phyloP scores from a whole-genome alignment of 192 early-diverging fungal species.

The Coemansia sp. region DNA sequence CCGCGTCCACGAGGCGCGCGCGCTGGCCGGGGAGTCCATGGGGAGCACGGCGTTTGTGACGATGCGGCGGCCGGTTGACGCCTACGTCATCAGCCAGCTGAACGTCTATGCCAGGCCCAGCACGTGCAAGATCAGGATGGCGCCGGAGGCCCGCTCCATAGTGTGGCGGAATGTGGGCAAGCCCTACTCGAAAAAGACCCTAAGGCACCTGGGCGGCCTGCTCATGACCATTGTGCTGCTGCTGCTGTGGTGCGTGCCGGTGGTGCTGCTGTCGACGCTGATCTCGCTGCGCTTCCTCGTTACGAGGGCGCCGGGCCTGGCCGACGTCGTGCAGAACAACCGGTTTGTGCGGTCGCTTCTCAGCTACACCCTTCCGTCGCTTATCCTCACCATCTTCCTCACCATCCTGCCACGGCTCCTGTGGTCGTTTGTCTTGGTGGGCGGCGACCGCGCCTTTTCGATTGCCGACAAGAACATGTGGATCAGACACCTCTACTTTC shows the following conservation, averaged over 20 bases:
- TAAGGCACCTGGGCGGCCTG: constrained; percentile 58
- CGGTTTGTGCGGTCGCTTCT: constrained; percentile 62
- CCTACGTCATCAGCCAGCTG: constrained; percentile 64
- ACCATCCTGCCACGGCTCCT: constrained; percentile 66
- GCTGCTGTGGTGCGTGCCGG: constrained; percentile 74
- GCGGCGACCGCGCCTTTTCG: constrained; percentile 44
- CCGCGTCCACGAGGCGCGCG: constrained; percentile 38
- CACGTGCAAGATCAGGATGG: constrained; percentile 57
- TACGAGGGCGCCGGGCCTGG: constrained; percentile 60
- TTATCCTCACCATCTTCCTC: constrained; percentile 70
- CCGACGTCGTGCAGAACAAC: constrained; percentile 56
- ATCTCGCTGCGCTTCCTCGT: constrained; percentile 63
- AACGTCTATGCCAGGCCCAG: constrained; percentile 63
- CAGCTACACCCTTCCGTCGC: constrained; percentile 68
- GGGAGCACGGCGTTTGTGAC: constrained; percentile 72
- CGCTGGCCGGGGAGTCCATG: neutral
- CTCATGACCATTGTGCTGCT: constrained; percentile 61
- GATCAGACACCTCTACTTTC: constrained; percentile 67
- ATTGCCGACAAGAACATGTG: constrained; percentile 52
- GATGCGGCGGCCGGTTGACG: constrained; percentile 63
- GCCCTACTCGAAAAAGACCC: constrained; percentile 55
- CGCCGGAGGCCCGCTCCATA: constrained; percentile 73
- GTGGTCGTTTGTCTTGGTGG: constrained; percentile 44
- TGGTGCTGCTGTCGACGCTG: constrained; percentile 65
- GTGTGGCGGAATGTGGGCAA: constrained; percentile 67